Base-by-base conservation (phyloP, 176 grass and related monocot species). In the Carex parvula region DNA sequence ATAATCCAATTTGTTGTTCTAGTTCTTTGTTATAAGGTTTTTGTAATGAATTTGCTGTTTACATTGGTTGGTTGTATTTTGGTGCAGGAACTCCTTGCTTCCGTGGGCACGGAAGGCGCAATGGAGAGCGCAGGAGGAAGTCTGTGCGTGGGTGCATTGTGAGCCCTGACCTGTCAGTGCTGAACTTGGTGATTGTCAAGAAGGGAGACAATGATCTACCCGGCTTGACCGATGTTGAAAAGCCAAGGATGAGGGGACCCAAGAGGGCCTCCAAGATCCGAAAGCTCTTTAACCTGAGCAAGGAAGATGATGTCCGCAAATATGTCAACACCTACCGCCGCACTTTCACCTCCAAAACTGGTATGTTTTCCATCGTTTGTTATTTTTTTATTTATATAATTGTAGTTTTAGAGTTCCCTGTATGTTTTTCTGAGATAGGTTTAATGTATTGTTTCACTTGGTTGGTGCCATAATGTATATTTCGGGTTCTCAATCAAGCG, bases 171-270 rank as follows among this genome's bases (percentile, higher is more conserved):
- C 80, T 97, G 0, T 97, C 92, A 68, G 94, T 97, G 29, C 86
- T 97, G 15, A 97, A 97, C 88, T 83, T 97, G 72, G 92, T 97
- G 15, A 97, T 97, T 61, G 94, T 97, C 14, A 94, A 97, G 90
- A 97, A 97, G 81, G 94, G 94, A 59, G 92, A 94, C 16, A 92
- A 89, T 22, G 92, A 97, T 57, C 78, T 97, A 9, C 94, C 94
- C 11, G 94, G 94, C 1, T 70, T 97, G 24, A 97, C 94, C 15
- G 94, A 97, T 76, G 88, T 86, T 9, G 94, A 97, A 84, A 97
- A 97, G 87, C 94, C 94, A 26, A 92, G 94, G 85, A 94, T 97
- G 94, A 97, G 94, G 88, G 94, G 94, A 80, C 94, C 94, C 24
- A 97, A 97, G 81, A 97, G 94, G 83, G 94, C 92, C 55, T 94